Base-by-base conservation (phyloP, 2,329 filamentous ascomycete species). In the Nothophoma quercina region DNA sequence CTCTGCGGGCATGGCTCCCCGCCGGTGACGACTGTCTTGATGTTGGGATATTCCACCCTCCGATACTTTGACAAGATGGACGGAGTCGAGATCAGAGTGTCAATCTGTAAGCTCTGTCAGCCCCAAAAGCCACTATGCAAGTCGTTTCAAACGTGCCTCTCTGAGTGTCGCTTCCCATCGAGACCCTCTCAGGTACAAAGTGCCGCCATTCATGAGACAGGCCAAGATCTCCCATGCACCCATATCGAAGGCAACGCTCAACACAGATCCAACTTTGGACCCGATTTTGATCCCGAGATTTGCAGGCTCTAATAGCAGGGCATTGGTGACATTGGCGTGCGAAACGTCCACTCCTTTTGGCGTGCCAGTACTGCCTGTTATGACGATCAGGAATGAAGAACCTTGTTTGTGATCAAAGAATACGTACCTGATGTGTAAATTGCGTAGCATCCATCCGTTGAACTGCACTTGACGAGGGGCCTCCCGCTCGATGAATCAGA, bases 171-270 rank as follows among this genome's bases (percentile, higher is more conserved):
- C 68, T 30, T 76, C 68, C 83, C 82, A 85, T 36, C 76, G 68
- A 2, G 79, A 77, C 2, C 79, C 81, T 35, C 83, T 75, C 33
- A 85, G 72, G 36, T 83, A 73, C 35, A 85, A 70, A 3, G 82
- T 85, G 5, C 83, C 83, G 16, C 83, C 83, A 39, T 85, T 85
- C 70, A 82, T 82, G 19, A 85, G 69, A 43, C 78, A 81, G 1
- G 77, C 78, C 7, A 86, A 76, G n/a, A 85, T 81, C 56, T 86
- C 83, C 83, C 84, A 86, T 10, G 83, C 83, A 18, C 83, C 81
- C 83, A 86, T 85, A 57, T 86, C 84, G 56, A 86, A 86, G 34
- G 81, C 81, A 35, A 86, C 79, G 55, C 82, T 85, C 32, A 86
- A 73, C 6, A 85, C 74, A 48, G 84, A 82, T 2, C 79, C 82